These are phyloP conservation scores for Populus trichocarpa DNA, from an alignment of 441 rosid genomes.

Conservation along the genomic window DNA sequence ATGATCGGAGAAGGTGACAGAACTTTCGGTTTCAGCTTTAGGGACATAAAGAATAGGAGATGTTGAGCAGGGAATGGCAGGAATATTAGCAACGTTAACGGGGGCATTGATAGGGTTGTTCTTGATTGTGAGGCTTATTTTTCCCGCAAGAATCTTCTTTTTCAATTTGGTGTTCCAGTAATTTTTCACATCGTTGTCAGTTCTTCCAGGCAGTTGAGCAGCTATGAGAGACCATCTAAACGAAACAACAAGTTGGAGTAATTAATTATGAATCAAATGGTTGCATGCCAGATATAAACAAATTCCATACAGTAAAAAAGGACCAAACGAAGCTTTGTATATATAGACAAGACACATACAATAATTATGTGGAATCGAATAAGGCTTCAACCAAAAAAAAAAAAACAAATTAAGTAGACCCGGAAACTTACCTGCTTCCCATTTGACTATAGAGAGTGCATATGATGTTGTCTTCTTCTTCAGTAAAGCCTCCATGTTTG, in stretches of 20 bases:
- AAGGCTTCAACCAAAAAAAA: not conserved
- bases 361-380: not conserved
- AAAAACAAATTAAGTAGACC: not conserved
- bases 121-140: constrained; percentile 15
- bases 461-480: constrained; percentile 47
- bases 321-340: not conserved
- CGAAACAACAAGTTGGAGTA: constrained; percentile 4
- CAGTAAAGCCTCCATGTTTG: constrained; percentile 54
- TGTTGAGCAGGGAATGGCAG: not conserved
- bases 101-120: not conserved
- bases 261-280: not conserved
- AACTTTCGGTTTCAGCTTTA: constrained; percentile 12
- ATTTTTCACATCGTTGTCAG: constrained; percentile 29
- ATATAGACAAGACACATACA: not conserved
- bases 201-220: constrained; percentile 26
- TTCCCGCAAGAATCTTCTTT: constrained; percentile 25
- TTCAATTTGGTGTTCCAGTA: constrained; percentile 27
- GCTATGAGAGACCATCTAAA: constrained; percentile 26
- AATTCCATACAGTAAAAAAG: not conserved
- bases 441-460: constrained; percentile 41
- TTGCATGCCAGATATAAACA: too few species aligned
- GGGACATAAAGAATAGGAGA: constrained; percentile 10
- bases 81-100: not conserved
- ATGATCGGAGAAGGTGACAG: constrained; percentile 4
- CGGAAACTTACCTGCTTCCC: constrained; percentile 49